phyloP scores from a whole-genome alignment of 495 filamentous ascomycete genomes.

The Neurospora sublineolata region DNA sequence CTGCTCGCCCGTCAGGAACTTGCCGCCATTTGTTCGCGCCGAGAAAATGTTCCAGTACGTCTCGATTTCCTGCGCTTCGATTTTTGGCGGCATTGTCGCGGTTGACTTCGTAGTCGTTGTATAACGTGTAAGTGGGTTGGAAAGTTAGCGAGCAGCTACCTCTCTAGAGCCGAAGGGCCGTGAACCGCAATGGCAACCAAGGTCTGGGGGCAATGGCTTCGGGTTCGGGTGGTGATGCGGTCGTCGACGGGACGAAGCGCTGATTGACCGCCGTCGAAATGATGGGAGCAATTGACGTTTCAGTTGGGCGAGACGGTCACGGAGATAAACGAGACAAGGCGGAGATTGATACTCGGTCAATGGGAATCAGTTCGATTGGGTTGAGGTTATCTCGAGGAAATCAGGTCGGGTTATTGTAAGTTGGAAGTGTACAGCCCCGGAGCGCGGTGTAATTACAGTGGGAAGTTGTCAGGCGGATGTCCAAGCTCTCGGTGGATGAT shows the following conservation, averaged over 20 bases:
- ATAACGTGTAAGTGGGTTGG: neutral
- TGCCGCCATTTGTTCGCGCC: slow-evolving; percentile 67
- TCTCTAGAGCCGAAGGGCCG: neutral
- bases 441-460: neutral
- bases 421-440: neutral
- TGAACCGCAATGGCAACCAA: neutral
- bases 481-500: neutral
- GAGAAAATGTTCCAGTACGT: slow-evolving; percentile 99
- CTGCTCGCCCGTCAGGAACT: slow-evolving; percentile 78
- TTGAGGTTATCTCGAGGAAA: neutral
- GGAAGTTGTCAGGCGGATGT: neutral
- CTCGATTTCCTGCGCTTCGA: slow-evolving; percentile 91
- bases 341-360: neutral
- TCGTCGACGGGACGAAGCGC: neutral
- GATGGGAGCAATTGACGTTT: neutral
- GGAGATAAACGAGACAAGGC: neutral
- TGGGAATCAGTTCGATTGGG: neutral
- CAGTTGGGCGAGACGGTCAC: neutral
- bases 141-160: neutral
- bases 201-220: neutral
- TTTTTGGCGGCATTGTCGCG: slow-evolving; percentile 55
- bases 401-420: neutral
- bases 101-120: neutral
- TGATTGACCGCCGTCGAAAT: neutral
- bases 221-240: neutral